Base-by-base conservation (phyloP, 2,329 filamentous ascomycete species). In the Xylariaceae sp. region DNA sequence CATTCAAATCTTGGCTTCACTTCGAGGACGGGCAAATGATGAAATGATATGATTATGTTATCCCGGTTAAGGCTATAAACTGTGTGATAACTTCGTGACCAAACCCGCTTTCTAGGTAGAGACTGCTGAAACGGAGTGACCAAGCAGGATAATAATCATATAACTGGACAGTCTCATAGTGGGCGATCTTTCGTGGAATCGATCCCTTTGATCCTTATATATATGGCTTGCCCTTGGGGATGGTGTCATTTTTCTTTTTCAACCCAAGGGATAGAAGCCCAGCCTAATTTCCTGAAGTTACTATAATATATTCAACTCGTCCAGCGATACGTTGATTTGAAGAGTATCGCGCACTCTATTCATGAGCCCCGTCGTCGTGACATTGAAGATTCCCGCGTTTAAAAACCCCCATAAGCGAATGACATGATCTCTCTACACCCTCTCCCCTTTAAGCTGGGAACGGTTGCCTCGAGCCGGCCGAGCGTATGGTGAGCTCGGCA, bases 301-400 rank as follows among this genome's bases (percentile, higher is more conserved):
- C 5, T 37, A 37, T 11, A 34, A 34, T 34, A 34, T 49, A 47
- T 37, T 29, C 55, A 53, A 50, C 55, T 19, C 48, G 50, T 44
- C 45, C n/a, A 5, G 8, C 31, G 39, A 43, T 29, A 47, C 26
- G 45, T 48, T 34, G 42, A 9, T 32, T 31, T 42, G 44, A 51
- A 54, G 27, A 51, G 35, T 31, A 35, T 19, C 19, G 19, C 43
- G n/a, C 43, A 45, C 47, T 57, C 57, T 60, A 57, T 58, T 53
- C 50, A 47, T 53, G 30, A 37, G 47, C 29, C 54, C 51, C 47
- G 12, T 30, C 44, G 41, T 42, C 35, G 37, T 43, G 50, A 47
- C 43, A 45, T 50, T 19, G 50, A 47, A 50, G 30, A n/a, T 50
- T 45, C 11, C 44, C 26, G 19, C 19, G 19, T 37, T 40, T 43